Conservation (phyloP, 139 green algal genomes). For the Coccomyxa sp. region DNA sequence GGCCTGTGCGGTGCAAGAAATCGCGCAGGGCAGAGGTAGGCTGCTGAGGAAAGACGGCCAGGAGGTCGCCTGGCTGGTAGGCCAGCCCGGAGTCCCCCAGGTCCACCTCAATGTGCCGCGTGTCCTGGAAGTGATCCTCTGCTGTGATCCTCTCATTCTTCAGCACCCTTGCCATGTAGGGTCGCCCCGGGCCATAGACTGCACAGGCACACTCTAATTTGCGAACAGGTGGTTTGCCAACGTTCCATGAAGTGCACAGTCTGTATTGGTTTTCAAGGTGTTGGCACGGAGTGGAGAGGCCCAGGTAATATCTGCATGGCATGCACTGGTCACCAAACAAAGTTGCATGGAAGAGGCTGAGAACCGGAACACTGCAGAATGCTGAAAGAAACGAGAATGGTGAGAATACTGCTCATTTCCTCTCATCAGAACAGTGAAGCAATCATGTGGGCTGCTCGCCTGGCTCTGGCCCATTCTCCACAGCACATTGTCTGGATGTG, state of each 20-base stretch:
- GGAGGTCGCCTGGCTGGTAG: slow-evolving; percentile 76
- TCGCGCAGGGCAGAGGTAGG: slow-evolving; percentile 16
- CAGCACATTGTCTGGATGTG: neutral
- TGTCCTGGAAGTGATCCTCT: slow-evolving; percentile 74
- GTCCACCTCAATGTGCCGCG: slow-evolving; percentile 73
- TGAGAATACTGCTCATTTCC: no score
- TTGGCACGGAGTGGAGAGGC: no score
- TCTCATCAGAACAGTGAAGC: no score
- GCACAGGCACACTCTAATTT: neutral
- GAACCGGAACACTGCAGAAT: neutral
- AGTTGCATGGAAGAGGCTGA: neutral
- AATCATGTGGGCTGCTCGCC: no score
- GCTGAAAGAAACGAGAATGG: neutral
- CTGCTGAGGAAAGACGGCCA: slow-evolving; percentile 68
- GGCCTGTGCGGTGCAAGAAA: slow-evolving; percentile 42
- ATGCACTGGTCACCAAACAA: neutral
- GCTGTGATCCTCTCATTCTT: slow-evolving; percentile 69
- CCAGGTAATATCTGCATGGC: neutral
- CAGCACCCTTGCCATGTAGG: slow-evolving; percentile 52
- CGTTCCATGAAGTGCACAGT: no score
- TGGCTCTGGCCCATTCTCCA: neutral
- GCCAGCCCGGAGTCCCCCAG: slow-evolving; percentile 38
- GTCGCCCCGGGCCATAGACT: slow-evolving; percentile 38
- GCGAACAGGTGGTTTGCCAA: no score
- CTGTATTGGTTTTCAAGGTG: no score